These are phyloP conservation scores for Aspergillus flavus DNA, from an alignment of 2,329 filamentous ascomycete genomes.

Conservation along the genomic window DNA sequence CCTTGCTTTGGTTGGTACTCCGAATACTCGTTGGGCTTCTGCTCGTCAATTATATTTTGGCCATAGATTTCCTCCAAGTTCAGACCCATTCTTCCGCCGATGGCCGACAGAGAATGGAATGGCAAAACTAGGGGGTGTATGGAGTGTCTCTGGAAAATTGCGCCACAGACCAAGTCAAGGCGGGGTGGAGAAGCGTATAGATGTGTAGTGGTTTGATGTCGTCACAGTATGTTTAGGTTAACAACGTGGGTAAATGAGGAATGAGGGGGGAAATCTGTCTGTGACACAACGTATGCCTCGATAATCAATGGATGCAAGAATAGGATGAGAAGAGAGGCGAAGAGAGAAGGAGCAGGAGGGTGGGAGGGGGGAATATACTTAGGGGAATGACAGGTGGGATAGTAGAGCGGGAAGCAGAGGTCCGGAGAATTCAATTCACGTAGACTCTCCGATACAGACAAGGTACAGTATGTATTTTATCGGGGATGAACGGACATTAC, in stretches of 20 bases:
- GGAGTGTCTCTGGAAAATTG: conserved; percentile 16
- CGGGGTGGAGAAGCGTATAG: conserved; percentile 18
- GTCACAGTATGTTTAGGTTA: conserved; percentile 27
- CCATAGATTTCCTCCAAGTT: conserved; percentile 52
- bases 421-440: conserved; percentile 28
- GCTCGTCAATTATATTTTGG: conserved; percentile 49
- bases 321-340: conserved; percentile 6
- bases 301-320: conserved; percentile 9
- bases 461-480: conserved; percentile 14
- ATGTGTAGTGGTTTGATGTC: conserved; percentile 23
- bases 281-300: conserved; percentile 27
- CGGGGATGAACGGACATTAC: conserved; percentile 16
- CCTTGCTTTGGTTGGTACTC: conserved; percentile 60
- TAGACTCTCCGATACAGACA: conserved; percentile 24
- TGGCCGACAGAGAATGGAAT: conserved; percentile 44
- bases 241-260: conserved; percentile 25
- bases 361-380: conserved; percentile 15
- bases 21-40: conserved; percentile 49
- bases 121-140: conserved; percentile 19
- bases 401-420: conserved; percentile 25
- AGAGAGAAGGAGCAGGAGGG: conserved; percentile 20
- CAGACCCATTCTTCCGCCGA: conserved; percentile 55
- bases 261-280: conserved; percentile 8
- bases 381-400: conserved; percentile 17
- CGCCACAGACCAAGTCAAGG: conserved; percentile 24